A percentile compares a stretch with the other conserved stretches of the same genome.
phyloP scores from a whole-genome alignment of 306 rosid genomes.

The Purshia tridentata region DNA sequence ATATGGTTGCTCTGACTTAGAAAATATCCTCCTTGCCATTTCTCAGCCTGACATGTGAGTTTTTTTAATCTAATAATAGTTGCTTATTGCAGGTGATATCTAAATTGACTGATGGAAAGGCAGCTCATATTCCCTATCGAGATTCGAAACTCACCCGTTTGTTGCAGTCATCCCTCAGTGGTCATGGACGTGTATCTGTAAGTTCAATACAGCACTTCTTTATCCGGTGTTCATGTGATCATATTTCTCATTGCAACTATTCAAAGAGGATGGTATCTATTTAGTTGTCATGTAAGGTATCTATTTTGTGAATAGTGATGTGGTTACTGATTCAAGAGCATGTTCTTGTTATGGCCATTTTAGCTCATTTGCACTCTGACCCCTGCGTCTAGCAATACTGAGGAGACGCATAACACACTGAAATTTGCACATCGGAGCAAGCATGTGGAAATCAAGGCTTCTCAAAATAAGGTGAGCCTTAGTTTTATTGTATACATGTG shows the following conservation, averaged over 20 bases:
- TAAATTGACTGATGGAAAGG: constrained; percentile 55
- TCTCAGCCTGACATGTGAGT: not conserved
- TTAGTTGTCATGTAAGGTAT: not conserved
- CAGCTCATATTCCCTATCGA: constrained; percentile 59
- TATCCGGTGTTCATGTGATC: constrained; percentile 6
- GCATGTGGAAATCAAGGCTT: constrained; percentile 54
- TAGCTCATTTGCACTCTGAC: constrained; percentile 61
- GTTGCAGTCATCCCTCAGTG: constrained; percentile 61
- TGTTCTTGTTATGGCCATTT: constrained; percentile 20
- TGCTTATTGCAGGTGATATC: constrained; percentile 52
- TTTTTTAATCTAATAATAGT: not conserved
- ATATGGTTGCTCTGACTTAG: not conserved
- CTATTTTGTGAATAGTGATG: not conserved
- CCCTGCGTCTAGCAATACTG: constrained; percentile 59
- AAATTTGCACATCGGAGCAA: constrained; percentile 66
- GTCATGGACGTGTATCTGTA: constrained; percentile 58
- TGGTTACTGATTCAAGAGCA: constrained; percentile 9
- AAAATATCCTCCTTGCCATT: not conserved
- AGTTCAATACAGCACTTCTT: constrained; percentile 19
- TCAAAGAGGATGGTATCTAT: not conserved
- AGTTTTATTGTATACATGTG: not conserved
- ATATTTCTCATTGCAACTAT: constrained; percentile 4
- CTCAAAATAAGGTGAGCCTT: constrained; percentile 53
- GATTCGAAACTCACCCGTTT: constrained; percentile 65
- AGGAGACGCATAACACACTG: constrained; percentile 58